Base-by-base conservation (phyloP, 179 eudicot genomes). In the Beta lomatogona region DNA sequence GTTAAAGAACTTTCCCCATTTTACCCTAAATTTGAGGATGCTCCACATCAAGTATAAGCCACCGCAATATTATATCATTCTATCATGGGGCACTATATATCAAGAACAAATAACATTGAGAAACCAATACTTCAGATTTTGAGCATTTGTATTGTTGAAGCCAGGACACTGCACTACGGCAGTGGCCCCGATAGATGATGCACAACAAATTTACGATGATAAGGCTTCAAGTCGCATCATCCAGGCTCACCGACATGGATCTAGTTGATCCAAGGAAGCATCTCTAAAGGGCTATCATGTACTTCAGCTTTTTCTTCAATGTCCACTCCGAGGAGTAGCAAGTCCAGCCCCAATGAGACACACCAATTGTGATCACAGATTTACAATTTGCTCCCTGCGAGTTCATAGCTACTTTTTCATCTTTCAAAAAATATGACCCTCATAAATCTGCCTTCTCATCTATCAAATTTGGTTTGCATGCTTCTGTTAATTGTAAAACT, bases 321-420 rank as follows among this genome's bases (percentile, higher is more conserved):
- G 18, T 67, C 19, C 46, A 67, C 52, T 55, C 5, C 13, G 18
- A 15, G 3, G 16, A 75, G 66, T 5, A 7, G 41, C 13, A 19
- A n/a, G 41, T 65, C 63, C 53, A 36, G 28, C 80, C 61, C 48
- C 59, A 66, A 65, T 46, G 31, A 60, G 14, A 60, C 22, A 60
- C 22, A 54, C 44, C 66, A 52, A n/a, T 28, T 13, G 2, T 45
- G 8, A n/a, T n/a, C 6, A 44, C 11, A 45, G 2, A 36, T 36
- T 36, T 36, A 36, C 2, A 36, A 36, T 15, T 77, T 77, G 71
- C 71, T 77, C 4, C 12, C 46, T 28, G 36, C 28, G 60, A 65
- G 66, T 68, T 69, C 58, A 58, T 70, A 69, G 67, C 81, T 41
- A 54, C 75, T 36, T 58, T n/a, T 19, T 19, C 41, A 57, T n/a